Evolutionary conservation across 2,329 filamentous ascomycete genomes (phyloP).

Genomic region (Venturia asperata): DNA sequence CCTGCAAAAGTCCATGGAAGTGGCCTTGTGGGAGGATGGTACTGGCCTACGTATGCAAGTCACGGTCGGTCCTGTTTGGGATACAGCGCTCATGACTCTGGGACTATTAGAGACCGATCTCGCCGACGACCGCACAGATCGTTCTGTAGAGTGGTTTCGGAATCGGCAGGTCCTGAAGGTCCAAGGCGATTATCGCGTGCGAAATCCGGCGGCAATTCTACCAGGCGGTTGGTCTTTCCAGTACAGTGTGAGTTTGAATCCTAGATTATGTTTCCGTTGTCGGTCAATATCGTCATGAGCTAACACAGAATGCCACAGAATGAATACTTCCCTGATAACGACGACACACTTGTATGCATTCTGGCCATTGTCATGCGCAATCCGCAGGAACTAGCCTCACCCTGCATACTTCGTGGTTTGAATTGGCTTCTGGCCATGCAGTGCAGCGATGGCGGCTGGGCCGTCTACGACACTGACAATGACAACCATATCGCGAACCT

Average conservation of each 20-base stretch:
- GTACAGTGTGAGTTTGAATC: not conserved
- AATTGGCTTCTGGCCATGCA: constrained; percentile 13
- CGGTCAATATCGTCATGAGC: not conserved
- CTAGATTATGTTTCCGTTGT: not conserved
- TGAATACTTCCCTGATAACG: constrained; percentile 5
- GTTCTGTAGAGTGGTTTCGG: not conserved
- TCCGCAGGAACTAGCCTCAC: not conserved
- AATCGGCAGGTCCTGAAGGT: not conserved
- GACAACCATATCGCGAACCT: constrained; percentile 7
- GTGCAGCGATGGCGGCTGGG: constrained; percentile 7
- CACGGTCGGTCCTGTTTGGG: constrained; percentile 3
- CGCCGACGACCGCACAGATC: not conserved
- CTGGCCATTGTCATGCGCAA: constrained; percentile 4
- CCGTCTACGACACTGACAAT: constrained; percentile 7
- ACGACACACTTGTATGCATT: constrained; percentile 8
- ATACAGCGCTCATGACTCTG: constrained; percentile 9
- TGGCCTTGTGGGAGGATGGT: not conserved
- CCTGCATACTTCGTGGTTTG: not conserved
- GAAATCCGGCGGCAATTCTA: not conserved
- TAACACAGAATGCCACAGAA: not conserved
- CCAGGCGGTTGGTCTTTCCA: constrained; percentile 12
- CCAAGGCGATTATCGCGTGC: constrained; percentile 6
- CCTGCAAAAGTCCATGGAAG: not conserved
- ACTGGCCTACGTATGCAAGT: constrained; percentile 1
- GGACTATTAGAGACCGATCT: not conserved